Evolutionary conservation across 495 filamentous ascomycete genomes (phyloP).

Genomic region (Neohortaea acidophila): DNA sequence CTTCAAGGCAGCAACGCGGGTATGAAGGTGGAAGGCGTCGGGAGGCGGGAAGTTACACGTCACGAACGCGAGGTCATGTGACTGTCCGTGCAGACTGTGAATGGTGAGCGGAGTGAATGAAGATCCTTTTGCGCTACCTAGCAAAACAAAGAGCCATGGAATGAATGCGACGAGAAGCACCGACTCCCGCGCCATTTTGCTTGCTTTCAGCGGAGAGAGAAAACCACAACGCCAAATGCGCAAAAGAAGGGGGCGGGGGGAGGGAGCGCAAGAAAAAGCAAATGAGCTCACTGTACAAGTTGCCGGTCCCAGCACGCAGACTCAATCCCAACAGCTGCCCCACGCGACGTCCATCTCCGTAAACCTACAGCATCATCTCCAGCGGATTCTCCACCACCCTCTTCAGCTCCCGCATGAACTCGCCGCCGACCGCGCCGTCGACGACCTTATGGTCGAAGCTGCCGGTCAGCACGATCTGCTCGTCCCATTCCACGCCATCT

Average conservation of each 20-base stretch:
- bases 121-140: too few relatives aligned
- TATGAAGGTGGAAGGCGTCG: too few relatives aligned
- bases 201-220: neutral
- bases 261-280: neutral
- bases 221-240: neutral
- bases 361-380: constrained; percentile 65
- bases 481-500: constrained; percentile 70
- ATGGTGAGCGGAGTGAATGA: too few relatives aligned
- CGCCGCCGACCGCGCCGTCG: constrained; percentile 85
- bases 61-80: too few relatives aligned
- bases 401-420: constrained; percentile 96
- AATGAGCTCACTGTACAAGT: neutral
- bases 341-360: too few relatives aligned
- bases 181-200: too few relatives aligned
- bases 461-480: constrained; percentile 84
- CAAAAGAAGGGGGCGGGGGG: neutral
- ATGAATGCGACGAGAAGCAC: too few relatives aligned
- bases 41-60: too few relatives aligned
- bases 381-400: constrained; percentile 94
- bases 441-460: constrained; percentile 98
- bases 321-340: neutral
- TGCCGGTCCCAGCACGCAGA: neutral
- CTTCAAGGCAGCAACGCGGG: too few relatives aligned
- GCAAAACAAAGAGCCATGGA: too few relatives aligned
- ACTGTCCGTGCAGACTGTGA: too few relatives aligned